Evolutionary conservation across 352 stramenopile species (phyloP).

Genomic region (Globisporangium perplexum): DNA sequence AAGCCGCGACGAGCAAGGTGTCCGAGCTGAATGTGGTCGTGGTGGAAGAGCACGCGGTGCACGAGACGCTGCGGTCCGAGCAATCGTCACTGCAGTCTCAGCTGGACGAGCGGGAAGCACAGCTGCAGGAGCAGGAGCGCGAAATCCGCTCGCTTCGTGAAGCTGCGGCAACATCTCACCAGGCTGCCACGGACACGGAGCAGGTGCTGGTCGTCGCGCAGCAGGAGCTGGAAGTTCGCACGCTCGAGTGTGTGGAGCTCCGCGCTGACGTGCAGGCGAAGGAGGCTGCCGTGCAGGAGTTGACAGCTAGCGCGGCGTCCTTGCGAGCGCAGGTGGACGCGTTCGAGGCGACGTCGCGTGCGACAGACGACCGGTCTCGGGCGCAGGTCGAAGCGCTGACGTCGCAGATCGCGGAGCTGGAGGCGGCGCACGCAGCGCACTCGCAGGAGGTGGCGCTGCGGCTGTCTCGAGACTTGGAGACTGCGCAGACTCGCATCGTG

Average conservation of each 20-base stretch:
- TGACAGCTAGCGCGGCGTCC: not conserved
- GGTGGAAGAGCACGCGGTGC: not conserved
- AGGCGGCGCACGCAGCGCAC: slow-evolving; percentile 16
- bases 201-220: not conserved
- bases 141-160: not conserved
- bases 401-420: slow-evolving; percentile 1
- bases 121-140: not conserved
- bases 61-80: not conserved
- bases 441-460: slow-evolving; percentile 9
- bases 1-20: not conserved
- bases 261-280: not conserved
- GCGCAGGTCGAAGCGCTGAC: not conserved
- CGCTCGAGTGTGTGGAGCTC: not conserved
- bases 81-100: not conserved
- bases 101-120: not conserved
- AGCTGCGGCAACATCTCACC: not conserved
- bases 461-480: slow-evolving; percentile 13
- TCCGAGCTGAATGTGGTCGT: not conserved
- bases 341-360: not conserved
- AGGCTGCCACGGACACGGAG: not conserved
- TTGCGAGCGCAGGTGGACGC: not conserved
- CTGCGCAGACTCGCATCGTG: slow-evolving; percentile 17
- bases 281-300: not conserved
- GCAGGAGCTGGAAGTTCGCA: not conserved
- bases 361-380: not conserved